Base-by-base conservation (phyloP, 2,329 filamentous ascomycete genomes). In the Seiridium unicorne region DNA sequence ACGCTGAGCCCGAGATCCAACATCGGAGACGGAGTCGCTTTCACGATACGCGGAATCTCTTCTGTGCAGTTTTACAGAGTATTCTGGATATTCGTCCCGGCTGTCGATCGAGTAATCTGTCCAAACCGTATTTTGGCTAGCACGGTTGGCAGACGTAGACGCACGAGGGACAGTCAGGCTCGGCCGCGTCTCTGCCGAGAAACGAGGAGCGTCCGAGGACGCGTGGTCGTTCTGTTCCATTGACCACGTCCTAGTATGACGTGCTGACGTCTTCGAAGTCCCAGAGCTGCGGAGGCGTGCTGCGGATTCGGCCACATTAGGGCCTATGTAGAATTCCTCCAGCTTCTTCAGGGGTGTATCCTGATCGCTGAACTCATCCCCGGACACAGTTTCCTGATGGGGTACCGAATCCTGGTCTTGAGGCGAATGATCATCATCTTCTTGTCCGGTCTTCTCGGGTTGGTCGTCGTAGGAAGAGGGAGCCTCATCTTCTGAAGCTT, bases 21-120 rank as follows among this genome's bases (percentile, higher is more conserved):
- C 66, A 32, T 70, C 71, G 3, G 69, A 72, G 40, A 66, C 58
- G 10, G 69, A 68, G 42, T 64, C 64, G n/a, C 65, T 67, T 26
- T 70, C 68, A 18, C 55, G 67, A 62, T 67, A 70, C 26, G 62
- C 58, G 9, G 65, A 68, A 44, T 67, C 65, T 11, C 63, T 38
- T 47, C 64, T 61, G 49, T 65, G 67, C 18, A 69, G 56, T 34
- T 64, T 65, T 31, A 65, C 62, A 31, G 65, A 69, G 56, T 69
- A 71, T 13, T 74, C 71, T 5, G 73, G 74, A 44, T 68, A 69
- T 18, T 74, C 74, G 36, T 83, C 81, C 26, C 75, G 77, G 60
- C 82, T 86, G 13, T 83, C 82, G 8, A 86, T 74, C 0, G 84
- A 85, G 61, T 83, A 81, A 66, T 87, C 84, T 34, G 84, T 87